These are phyloP conservation scores for Leccinum subrobustum DNA, from an alignment of 1,284 basidiomycete genomes.

Conservation along the genomic window DNA sequence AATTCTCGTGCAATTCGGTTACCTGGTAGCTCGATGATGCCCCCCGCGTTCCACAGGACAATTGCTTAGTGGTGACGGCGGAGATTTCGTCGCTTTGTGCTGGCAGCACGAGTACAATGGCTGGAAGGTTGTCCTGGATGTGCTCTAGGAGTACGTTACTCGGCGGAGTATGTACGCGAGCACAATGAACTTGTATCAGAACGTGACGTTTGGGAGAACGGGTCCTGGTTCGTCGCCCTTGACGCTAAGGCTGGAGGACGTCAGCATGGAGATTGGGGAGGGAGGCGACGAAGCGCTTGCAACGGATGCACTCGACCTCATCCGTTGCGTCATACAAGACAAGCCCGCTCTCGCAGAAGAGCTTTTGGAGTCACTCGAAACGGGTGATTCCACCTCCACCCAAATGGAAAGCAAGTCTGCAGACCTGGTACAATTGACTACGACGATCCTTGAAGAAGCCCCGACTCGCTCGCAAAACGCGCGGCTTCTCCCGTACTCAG, in stretches of 20 bases:
- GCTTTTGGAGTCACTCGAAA: slow-evolving; percentile 69
- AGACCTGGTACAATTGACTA: slow-evolving; percentile 77
- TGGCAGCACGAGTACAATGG: slow-evolving; percentile 82
- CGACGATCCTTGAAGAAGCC: slow-evolving; percentile 81
- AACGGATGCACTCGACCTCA: slow-evolving; percentile 75
- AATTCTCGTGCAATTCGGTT: slow-evolving; percentile 68
- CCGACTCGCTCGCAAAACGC: slow-evolving; percentile 53
- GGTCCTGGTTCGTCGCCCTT: slow-evolving; percentile 40
- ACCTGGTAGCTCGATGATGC: slow-evolving; percentile 72
- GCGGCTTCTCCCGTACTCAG: slow-evolving; percentile 50
- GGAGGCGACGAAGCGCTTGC: slow-evolving; percentile 60
- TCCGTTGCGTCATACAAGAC: slow-evolving; percentile 72
- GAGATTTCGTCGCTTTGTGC: slow-evolving; percentile 68
- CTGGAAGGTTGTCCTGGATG: slow-evolving; percentile 79
- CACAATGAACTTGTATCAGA: slow-evolving; percentile 44
- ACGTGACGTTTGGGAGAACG: slow-evolving; percentile 49
- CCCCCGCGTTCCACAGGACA: slow-evolving; percentile 66
- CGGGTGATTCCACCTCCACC: slow-evolving; percentile 8
- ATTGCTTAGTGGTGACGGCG: slow-evolving; percentile 68
- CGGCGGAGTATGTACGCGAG: slow-evolving; percentile 46
- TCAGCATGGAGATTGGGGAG: slow-evolving; percentile 63
- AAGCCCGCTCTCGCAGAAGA: slow-evolving; percentile 62
- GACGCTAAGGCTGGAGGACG: slow-evolving; percentile 58
- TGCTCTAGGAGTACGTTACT: slow-evolving; percentile 73
- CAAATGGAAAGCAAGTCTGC: slow-evolving; percentile 24